Conservation (phyloP, 495 filamentous ascomycete genomes). For the Penicillium canariense region DNA sequence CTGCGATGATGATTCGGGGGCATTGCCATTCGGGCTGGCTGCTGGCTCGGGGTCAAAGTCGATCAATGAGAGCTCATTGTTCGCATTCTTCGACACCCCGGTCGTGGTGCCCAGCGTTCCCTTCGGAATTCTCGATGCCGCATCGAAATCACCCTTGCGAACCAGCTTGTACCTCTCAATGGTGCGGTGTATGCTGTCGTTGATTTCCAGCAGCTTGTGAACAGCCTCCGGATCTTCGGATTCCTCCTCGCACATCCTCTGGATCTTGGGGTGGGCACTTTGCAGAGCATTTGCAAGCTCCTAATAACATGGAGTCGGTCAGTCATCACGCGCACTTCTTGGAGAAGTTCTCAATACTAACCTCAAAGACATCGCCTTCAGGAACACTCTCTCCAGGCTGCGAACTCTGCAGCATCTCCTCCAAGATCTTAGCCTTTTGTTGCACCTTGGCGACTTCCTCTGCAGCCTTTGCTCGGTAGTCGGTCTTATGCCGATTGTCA, state of each 20-base stretch:
- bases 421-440: constrained; percentile 83
- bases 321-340: background rate
- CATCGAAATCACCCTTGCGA: constrained; percentile 90
- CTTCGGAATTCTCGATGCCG: constrained; percentile 76
- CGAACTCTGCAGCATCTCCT: constrained; percentile 87
- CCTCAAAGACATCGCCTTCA: constrained; percentile 92
- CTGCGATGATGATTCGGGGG: constrained; percentile 32
- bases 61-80: constrained; percentile 88
- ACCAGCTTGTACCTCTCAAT: constrained; percentile 91
- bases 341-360: constrained; percentile 29
- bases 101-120: constrained; percentile 74
- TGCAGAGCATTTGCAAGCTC: constrained; percentile 89
- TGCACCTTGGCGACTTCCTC: constrained; percentile 93
- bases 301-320: constrained; percentile 27
- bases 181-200: constrained; percentile 96
- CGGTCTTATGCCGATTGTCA: constrained; percentile 90
- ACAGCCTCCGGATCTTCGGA: constrained; percentile 96
- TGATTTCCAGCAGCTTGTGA: constrained; percentile 91
- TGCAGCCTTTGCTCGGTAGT: constrained; percentile 95
- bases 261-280: constrained; percentile 96
- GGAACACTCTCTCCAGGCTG: constrained; percentile 76
- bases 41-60: constrained; percentile 77
- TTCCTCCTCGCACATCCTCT: constrained; percentile 99
- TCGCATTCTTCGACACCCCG: constrained; percentile 68
- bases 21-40: constrained; percentile 48